A percentile compares a stretch with the other conserved stretches of the same genome.
Evolutionary conservation across 805 yeast genomes (phyloP).

Genomic region (Yamadazyma philogaea): DNA sequence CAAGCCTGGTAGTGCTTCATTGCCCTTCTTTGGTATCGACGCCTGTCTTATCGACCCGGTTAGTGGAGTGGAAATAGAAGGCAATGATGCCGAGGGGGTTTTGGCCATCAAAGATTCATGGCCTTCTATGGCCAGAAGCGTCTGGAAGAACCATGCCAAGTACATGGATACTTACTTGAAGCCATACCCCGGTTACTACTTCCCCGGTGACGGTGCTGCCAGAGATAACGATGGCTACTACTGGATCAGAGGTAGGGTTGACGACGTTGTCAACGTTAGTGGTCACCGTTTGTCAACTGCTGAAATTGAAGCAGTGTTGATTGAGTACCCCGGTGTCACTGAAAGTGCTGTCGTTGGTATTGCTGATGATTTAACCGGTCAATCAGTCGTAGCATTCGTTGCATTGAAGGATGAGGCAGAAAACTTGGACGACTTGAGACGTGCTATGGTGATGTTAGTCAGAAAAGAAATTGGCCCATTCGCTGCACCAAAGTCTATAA

Average conservation of each 20-base stretch:
- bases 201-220: conserved; percentile 99
- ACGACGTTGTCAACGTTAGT: conserved; percentile 95
- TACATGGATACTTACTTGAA: conserved; percentile 88
- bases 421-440: conserved; percentile 54
- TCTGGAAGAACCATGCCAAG: conserved; percentile 82
- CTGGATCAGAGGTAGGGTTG: conserved; percentile 98
- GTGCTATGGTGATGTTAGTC: conserved; percentile 64
- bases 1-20: conserved; percentile 95
- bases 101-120: conserved; percentile 85
- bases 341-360: conserved; percentile 85
- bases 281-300: conserved; percentile 99
- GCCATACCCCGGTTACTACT: conserved; percentile 91
- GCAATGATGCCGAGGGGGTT: conserved; percentile 94
- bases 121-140: conserved; percentile 99
- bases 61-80: conserved; percentile 76
- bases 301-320: conserved; percentile 87
- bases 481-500: conserved; percentile 77
- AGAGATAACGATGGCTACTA: conserved; percentile 94
- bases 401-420: conserved; percentile 58
- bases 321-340: conserved; percentile 66
- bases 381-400: conserved; percentile 81
- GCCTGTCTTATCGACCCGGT: conserved; percentile 93
- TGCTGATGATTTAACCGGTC: conserved; percentile 80
- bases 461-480: conserved; percentile 81
- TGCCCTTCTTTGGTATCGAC: conserved; percentile 94